Evolutionary conservation across 208 protist species (phyloP), one percentile per base, ranked within the genome.

Genomic region (Trypanosoma theileri): DNA sequence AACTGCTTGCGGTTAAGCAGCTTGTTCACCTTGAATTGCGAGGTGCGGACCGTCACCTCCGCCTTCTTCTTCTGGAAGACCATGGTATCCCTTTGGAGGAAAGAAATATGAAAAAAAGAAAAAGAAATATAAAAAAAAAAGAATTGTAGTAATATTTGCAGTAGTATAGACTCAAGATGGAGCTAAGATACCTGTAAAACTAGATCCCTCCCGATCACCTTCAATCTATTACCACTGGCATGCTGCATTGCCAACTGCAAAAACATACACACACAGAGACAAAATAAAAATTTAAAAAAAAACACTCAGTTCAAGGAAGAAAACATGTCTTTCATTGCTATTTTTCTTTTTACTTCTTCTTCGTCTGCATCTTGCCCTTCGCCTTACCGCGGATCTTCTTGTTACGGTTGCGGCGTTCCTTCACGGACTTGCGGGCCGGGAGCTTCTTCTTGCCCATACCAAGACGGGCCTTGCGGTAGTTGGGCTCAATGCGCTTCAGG

Each of bases 21-120:
- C 72, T 98, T 98, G 98, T 99, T 99, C 79, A 97, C 97, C 86
- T 99, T 97, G 90, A 99, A 99, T 86, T 99, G 98, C 69, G 97
- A 92, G 66, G 98, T 99, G 69, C 90, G 88, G 75, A 98, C 79
- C 28, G 85, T 86, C 73, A 96, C 80, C 79, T 96, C 88, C 46
- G 91, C 86, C 83, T 93, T 96, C 84, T 93, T 93, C 91, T 96
- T 96, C 84, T 96, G 90, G 72, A 86, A 93, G 72, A 88, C 88
- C 91, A 96, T 96, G 61, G 41, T 53, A 69, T 75, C 81, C 80
- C 66, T 57, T 78, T 78, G 64, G 31, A 71, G 14, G 14, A 71
- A 41, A 45, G 46, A 57, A 56, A 44, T 22, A 73, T n/a, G 60
- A 50, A 52, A 60, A 28, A 28, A 69, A 13, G 35, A 46, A 69